phyloP scores from a whole-genome alignment of 257 asterid species.

The Leonotis leonurus region DNA sequence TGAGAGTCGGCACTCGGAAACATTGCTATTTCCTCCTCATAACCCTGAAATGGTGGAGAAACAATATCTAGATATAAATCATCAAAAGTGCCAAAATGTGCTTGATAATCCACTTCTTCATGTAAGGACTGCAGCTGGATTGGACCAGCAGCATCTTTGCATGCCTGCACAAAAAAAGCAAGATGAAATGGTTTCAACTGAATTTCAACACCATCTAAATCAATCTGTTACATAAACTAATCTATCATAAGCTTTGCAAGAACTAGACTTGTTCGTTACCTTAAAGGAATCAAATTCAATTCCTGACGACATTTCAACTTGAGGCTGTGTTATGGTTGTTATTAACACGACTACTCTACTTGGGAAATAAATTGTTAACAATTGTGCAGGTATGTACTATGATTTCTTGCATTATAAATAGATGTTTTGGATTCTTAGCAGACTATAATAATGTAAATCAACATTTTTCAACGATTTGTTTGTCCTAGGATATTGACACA shows the following conservation, averaged over 20 bases:
- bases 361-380: no score
- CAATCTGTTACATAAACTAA: not conserved
- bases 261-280: not conserved
- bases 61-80: not conserved
- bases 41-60: constrained; percentile 5
- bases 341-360: no score
- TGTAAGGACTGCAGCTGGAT: not conserved
- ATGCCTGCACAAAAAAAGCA: not conserved
- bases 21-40: not conserved
- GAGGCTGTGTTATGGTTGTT: not conserved
- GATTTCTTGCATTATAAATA: not conserved
- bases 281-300: not conserved
- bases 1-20: not conserved
- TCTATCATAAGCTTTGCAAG: not conserved
- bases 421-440: not conserved
- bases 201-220: not conserved
- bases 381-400: no score
- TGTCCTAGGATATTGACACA: not conserved
- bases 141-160: not conserved
- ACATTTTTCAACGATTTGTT: not conserved
- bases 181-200: not conserved
- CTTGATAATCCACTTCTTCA: not conserved
- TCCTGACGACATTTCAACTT: not conserved
- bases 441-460: not conserved
- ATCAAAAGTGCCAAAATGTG: not conserved